Evolutionary conservation across 2,329 filamentous ascomycete genomes (phyloP).

Genomic region (Corynespora cassiicola): DNA sequence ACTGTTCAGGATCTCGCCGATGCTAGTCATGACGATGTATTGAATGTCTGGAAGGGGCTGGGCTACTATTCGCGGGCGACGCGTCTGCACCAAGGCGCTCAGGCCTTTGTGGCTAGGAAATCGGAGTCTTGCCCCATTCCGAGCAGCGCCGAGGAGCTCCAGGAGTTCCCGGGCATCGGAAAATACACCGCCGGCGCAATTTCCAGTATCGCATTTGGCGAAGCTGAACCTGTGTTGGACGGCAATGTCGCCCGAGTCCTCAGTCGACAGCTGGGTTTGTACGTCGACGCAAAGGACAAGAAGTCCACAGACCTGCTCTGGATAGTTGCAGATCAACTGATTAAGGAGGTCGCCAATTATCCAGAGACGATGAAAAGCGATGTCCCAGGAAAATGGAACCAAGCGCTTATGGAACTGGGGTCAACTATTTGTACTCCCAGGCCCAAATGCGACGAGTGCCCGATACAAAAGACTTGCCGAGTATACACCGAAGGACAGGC

Average conservation of each 20-base stretch:
- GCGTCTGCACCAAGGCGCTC: slow-evolving; percentile 64
- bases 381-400: slow-evolving; percentile 67
- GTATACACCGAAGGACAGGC: slow-evolving; percentile 38
- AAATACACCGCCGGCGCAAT: slow-evolving; percentile 69
- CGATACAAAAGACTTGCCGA: slow-evolving; percentile 39
- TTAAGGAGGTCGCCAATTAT: slow-evolving; percentile 55
- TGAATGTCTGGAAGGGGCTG: slow-evolving; percentile 66
- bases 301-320: slow-evolving; percentile 62
- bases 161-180: slow-evolving; percentile 65
- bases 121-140: slow-evolving; percentile 59
- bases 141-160: slow-evolving; percentile 51
- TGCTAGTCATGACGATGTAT: slow-evolving; percentile 62
- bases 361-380: slow-evolving; percentile 50
- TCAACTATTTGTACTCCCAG: slow-evolving; percentile 68
- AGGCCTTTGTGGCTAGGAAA: slow-evolving; percentile 51
- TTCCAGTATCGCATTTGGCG: slow-evolving; percentile 67
- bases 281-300: slow-evolving; percentile 64
- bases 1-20: slow-evolving; percentile 63
- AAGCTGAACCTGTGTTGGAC: slow-evolving; percentile 66
- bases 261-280: slow-evolving; percentile 65
- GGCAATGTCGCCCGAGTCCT: slow-evolving; percentile 69
- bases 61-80: slow-evolving; percentile 71
- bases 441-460: slow-evolving; percentile 58
- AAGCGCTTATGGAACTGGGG: slow-evolving; percentile 70
- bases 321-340: slow-evolving; percentile 64